Evolutionary conservation across 176 grass and related monocot genomes (phyloP), one percentile per base, ranked within the genome.

Genomic region (Zizania latifolia): DNA sequence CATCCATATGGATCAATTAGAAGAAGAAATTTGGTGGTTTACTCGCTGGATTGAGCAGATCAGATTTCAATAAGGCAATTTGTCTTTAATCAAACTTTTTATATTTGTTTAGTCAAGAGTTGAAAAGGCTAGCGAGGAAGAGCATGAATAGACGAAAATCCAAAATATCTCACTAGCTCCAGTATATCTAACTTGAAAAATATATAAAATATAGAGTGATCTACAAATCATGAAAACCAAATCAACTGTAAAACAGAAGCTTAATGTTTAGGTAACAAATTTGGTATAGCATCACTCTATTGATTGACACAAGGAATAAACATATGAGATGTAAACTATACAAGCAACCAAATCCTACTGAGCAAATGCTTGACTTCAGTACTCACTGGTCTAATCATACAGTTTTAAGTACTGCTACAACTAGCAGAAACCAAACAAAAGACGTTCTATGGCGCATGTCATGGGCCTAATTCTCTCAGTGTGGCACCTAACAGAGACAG

Each of bases 291-390:
- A 17, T 69, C 19, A 21, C 26, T 74, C 54, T 61, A 10, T 3
- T 81, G 41, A 71, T 19, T 74, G 53, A 34, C 50, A 75, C 36
- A 53, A 77, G 64, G 58, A 40, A 69, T 54, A 62, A 74, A 61
- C 11, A 76, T 68, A 39, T 31, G 29, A 62, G 23, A 58, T 28
- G 43, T 21, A 64, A 71, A 72, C 27, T 58, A 34, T 46, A 46
- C 3, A 60, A 44, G 59, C 60, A 67, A 74, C 23, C 30, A 60
- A 50, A 74, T 60, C 61, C 31, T 16, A 19, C 33, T 60, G 31
- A 59, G 45, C 53, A 53, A 50, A 61, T 27, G 76, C 36, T 33
- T 29, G 50, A 19, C 40, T 39, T 75, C 17, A 61, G 2, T 30
- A 24, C 5, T 46, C 40, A 68, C 36, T 67, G 50, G 43, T 60